Conservation (phyloP, 148 eudicot genomes). For the Rhododendron williamsianum region DNA sequence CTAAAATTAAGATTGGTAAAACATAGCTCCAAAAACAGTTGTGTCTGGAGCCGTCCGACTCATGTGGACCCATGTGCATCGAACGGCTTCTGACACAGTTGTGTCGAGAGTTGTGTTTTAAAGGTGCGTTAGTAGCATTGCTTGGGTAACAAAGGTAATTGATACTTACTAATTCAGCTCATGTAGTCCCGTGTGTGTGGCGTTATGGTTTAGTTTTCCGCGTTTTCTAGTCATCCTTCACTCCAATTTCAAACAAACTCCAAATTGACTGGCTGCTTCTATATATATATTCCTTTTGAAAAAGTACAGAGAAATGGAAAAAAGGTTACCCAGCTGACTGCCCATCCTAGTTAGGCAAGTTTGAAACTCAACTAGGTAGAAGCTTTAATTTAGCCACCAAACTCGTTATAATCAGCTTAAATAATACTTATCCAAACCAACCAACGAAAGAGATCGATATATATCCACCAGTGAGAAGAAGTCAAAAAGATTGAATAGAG, state of each 20-base stretch:
- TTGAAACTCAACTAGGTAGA: neutral
- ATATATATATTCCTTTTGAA: neutral
- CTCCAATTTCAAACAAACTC: neutral
- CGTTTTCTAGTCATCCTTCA: neutral
- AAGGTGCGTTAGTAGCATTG: too few relatives aligned
- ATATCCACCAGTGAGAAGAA: neutral
- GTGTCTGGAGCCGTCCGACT: too few relatives aligned
- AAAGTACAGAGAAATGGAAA: neutral
- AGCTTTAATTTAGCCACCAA: neutral
- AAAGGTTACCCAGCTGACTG: neutral
- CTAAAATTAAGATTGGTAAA: too few relatives aligned
- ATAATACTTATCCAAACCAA: too few relatives aligned
- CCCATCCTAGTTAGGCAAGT: neutral
- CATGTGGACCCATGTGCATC: too few relatives aligned
- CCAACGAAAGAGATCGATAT: too few relatives aligned
- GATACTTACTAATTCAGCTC: neutral
- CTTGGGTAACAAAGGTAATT: too few relatives aligned
- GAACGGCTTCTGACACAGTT: too few relatives aligned
- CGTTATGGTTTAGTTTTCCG: neutral
- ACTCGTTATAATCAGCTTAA: too few relatives aligned
- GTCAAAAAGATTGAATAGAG: neutral
- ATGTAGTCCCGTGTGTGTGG: neutral
- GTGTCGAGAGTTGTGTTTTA: too few relatives aligned
- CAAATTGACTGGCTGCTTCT: neutral
- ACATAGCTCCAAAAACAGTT: too few relatives aligned